phyloP scores from a whole-genome alignment of 768 basidiomycete genomes.

The Lactarius hengduanensis region DNA sequence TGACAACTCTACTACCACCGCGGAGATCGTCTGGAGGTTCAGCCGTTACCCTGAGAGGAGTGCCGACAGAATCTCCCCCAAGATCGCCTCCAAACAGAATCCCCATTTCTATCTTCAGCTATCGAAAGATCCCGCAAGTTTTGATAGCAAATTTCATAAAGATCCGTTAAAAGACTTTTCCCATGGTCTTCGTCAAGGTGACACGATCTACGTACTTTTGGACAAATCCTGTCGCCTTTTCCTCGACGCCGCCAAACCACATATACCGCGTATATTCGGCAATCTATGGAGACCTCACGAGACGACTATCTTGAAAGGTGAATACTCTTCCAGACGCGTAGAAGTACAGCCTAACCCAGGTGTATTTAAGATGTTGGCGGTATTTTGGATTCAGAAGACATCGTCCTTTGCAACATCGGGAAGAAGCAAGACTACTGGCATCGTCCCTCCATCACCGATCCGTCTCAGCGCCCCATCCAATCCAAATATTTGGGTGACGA shows the following conservation, averaged over 20 bases:
- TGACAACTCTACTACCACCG: neutral
- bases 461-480: neutral
- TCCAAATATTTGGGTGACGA: neutral
- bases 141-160: neutral
- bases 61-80: neutral
- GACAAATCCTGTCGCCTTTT: conserved; percentile 3
- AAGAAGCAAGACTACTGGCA: neutral
- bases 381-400: conserved; percentile 1
- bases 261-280: conserved; percentile 6
- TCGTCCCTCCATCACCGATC: neutral
- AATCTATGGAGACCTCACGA: conserved; percentile 14
- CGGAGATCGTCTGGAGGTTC: conserved; percentile 1
- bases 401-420: neutral
- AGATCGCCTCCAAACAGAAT: neutral
- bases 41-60: neutral
- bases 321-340: neutral
- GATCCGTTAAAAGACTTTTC: neutral
- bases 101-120: conserved; percentile 1
- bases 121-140: neutral
- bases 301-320: conserved; percentile 14
- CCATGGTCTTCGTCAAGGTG: neutral
- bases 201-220: neutral
- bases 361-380: neutral
- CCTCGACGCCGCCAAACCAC: neutral
- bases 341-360: neutral